These are phyloP conservation scores for Ramularia collo-cygni DNA, from an alignment of 2,329 filamentous ascomycete species.

Conservation along the genomic window DNA sequence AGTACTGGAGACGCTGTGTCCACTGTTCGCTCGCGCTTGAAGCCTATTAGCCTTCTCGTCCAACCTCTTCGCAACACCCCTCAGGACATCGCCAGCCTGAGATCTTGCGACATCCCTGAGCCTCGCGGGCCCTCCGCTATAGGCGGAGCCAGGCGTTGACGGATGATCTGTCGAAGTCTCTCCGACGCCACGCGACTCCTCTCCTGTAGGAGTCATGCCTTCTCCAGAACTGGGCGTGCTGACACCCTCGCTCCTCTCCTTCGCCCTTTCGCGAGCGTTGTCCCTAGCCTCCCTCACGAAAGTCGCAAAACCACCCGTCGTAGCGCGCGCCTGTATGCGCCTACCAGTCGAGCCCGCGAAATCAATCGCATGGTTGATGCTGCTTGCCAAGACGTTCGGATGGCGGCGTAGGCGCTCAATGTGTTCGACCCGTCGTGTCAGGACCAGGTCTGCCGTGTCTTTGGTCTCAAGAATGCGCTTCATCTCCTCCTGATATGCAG, in stretches of 20 bases:
- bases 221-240: conserved; percentile 1
- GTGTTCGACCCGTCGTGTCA: conserved; percentile 44
- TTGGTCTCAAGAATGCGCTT: conserved; percentile 55
- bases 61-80: conserved; percentile 13
- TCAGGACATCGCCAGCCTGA: conserved; percentile 15
- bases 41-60: conserved; percentile 15
- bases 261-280: conserved; percentile 15
- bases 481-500: conserved; percentile 77
- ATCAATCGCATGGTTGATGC: conserved; percentile 19
- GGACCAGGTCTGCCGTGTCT: conserved; percentile 51
- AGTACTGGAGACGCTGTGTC: neutral
- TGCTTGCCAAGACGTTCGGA: conserved; percentile 16
- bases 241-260: conserved; percentile 11
- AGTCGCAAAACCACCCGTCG: conserved; percentile 14
- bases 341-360: conserved; percentile 17
- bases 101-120: conserved; percentile 15
- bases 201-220: neutral
- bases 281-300: conserved; percentile 17
- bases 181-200: neutral
- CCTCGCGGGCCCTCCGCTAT: conserved; percentile 9
- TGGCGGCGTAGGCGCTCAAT: conserved; percentile 17
- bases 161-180: neutral
- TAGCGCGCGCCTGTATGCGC: conserved; percentile 13
- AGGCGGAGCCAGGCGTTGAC: neutral
- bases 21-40: conserved; percentile 10